Evolutionary conservation across 768 basidiomycete genomes (phyloP).

Genomic region (Termitomyces sp.): DNA sequence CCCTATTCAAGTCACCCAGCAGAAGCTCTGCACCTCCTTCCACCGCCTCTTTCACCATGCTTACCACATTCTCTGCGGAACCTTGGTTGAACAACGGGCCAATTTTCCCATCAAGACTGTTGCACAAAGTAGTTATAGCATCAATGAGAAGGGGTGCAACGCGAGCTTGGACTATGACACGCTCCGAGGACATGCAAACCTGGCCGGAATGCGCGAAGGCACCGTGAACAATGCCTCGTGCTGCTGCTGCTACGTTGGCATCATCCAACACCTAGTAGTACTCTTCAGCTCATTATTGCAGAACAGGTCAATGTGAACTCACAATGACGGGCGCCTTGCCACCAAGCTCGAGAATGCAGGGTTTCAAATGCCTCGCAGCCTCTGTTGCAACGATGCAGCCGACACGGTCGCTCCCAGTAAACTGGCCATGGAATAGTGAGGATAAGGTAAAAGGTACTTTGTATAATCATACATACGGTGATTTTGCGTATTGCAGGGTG

Average conservation of each 20-base stretch:
- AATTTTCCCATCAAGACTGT: constrained; percentile 31
- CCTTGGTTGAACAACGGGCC: constrained; percentile 41
- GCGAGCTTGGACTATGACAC: constrained; percentile 49
- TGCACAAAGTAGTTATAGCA: constrained; percentile 31
- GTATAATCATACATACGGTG: constrained; percentile 35
- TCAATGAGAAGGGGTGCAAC: constrained; percentile 35
- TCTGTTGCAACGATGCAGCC: constrained; percentile 52
- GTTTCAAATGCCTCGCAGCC: constrained; percentile 55
- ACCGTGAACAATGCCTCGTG: constrained; percentile 44
- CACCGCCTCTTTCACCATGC: constrained; percentile 43
- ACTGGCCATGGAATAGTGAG: constrained; percentile 27
- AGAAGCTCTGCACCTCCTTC: constrained; percentile 44
- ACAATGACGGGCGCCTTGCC: constrained; percentile 55
- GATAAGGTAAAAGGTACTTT: not conserved
- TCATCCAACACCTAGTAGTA: constrained; percentile 44
- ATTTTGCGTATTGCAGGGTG: constrained; percentile 52
- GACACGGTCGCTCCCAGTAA: constrained; percentile 56
- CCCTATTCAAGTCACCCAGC: constrained; percentile 38
- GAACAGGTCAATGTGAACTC: constrained; percentile 15
- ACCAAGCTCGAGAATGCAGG: constrained; percentile 55
- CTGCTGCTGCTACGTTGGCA: constrained; percentile 52
- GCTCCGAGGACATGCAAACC: constrained; percentile 60
- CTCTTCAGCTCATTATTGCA: not conserved
- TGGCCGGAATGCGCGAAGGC: constrained; percentile 51
- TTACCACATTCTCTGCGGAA: constrained; percentile 45